Evolutionary conservation across 2,329 filamentous ascomycete genomes (phyloP), one percentile per base, ranked within the genome.

Genomic region (Cladosporium sphaerospermum): DNA sequence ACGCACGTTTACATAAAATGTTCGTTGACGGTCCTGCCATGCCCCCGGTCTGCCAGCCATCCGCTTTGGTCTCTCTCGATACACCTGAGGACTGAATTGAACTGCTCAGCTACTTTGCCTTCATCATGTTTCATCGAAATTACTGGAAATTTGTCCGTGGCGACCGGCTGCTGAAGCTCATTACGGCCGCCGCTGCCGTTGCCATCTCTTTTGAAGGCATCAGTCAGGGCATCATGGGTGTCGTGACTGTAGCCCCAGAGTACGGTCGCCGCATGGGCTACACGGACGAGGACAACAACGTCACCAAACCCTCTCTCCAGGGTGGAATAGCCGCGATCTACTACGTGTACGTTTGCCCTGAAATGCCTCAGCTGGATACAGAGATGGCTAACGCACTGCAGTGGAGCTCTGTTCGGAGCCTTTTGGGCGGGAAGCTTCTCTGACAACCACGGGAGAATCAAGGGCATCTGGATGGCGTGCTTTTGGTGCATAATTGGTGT

Each of bases 151-250:
- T 31, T 34, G 43, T 45, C 31, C 43, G 43, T 14, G 43, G 43
- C 14, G 43, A 45, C 43, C 43, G 43, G 47, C 40, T 44, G 32
- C 46, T 50, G 37, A 50, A 41, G 34, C 54, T 55, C 49, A 55
- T 55, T 37, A 55, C 49, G 11, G 49, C 54, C n/a, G 54, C 46
- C 31, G 53, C 54, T 39, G 54, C 54, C 42, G 16, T 44, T 47
- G 54, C 54, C 43, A 55, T 57, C 37, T 34, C 47, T 45, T 67
- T 57, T 50, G 64, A 67, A 57, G 64, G 64, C 37, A 66, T 64
- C 54, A 66, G 64, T 45, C 64, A 67, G 57, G 64, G 64, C 45
- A 63, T 66, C 42, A 59, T 62, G 52, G 64, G 64, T 33, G 58
- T 53, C 39, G 62, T 66, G 39, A 61, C 55, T 50, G 58, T 56